Evolutionary conservation across 345 rosid genomes (phyloP).

Genomic region (Pelargonium nanum): DNA sequence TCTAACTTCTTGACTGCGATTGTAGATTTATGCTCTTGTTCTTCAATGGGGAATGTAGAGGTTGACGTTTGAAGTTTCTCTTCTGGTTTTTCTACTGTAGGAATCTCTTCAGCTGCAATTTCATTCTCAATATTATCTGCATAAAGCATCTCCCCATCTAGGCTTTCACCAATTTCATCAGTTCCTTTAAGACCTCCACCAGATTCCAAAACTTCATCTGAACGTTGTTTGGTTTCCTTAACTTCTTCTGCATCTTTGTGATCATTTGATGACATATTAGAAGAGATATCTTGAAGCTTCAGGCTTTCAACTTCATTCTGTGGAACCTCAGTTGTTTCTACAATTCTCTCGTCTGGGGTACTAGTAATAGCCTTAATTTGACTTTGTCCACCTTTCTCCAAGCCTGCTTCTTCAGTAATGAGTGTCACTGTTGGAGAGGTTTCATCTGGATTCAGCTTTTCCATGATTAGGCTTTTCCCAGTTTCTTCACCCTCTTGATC

Average conservation of each 20-base stretch:
- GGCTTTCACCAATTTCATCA: conserved; percentile 2
- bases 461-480: conserved; percentile 6
- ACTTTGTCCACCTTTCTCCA: neutral
- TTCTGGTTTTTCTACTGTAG: conserved; percentile 14
- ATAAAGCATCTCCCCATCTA: neutral
- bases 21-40: conserved; percentile 16
- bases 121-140: neutral
- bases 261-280: conserved; percentile 8
- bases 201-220: no score
- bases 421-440: neutral
- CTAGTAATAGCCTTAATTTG: conserved; percentile 5
- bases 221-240: conserved; percentile 7
- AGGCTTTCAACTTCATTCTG: conserved; percentile 4
- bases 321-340: conserved; percentile 14
- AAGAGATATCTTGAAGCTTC: conserved; percentile 10
- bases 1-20: conserved; percentile 16
- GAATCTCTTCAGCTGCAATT: conserved; percentile 7
- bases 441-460: neutral
- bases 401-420: conserved; percentile 3
- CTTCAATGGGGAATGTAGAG: conserved; percentile 15
- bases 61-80: conserved; percentile 21
- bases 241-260: neutral
- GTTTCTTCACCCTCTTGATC: conserved; percentile 16
- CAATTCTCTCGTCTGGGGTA: conserved; percentile 6
- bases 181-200: neutral